These are phyloP conservation scores for Dimargaris verticillata DNA, from an alignment of 192 early-diverging fungal genomes.

Conservation along the genomic window DNA sequence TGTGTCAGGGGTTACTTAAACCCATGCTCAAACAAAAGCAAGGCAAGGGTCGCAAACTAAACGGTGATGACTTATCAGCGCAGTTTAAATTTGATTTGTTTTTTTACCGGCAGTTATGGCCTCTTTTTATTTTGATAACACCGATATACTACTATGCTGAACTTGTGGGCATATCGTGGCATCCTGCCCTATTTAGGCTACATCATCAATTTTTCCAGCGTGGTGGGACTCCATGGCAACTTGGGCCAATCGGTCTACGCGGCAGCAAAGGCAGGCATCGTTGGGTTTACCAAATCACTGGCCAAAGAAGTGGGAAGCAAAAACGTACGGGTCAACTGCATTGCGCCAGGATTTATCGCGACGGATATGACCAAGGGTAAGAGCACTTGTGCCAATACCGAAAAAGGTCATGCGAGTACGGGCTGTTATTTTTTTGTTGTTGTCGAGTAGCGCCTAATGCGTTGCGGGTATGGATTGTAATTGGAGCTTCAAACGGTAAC, in stretches of 20 bases:
- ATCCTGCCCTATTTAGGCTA: constrained; percentile 21
- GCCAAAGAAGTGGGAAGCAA: constrained; percentile 61
- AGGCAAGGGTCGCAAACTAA: constrained; percentile 21
- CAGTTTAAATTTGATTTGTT: neutral
- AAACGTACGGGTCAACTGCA: constrained; percentile 57
- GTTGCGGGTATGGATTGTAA: neutral
- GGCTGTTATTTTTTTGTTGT: neutral
- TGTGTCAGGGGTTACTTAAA: constrained; percentile 35
- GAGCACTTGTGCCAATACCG: neutral
- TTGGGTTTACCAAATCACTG: constrained; percentile 71
- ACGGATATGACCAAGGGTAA: constrained; percentile 60
- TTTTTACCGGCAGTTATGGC: neutral
- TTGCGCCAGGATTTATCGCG: constrained; percentile 77
- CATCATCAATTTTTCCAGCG: constrained; percentile 77
- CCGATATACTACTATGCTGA: constrained; percentile 5
- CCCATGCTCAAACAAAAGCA: constrained; percentile 34
- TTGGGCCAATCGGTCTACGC: constrained; percentile 57
- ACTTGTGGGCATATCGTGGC: constrained; percentile 20
- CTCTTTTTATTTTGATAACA: neutral
- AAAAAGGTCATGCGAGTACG: neutral
- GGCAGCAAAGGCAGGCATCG: constrained; percentile 70
- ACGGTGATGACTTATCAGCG: constrained; percentile 9
- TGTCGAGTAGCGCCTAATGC: neutral
- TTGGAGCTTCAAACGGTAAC: neutral
- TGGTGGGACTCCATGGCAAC: constrained; percentile 59